Base-by-base conservation (phyloP, 768 basidiomycete genomes). In the Mycena floridula region DNA sequence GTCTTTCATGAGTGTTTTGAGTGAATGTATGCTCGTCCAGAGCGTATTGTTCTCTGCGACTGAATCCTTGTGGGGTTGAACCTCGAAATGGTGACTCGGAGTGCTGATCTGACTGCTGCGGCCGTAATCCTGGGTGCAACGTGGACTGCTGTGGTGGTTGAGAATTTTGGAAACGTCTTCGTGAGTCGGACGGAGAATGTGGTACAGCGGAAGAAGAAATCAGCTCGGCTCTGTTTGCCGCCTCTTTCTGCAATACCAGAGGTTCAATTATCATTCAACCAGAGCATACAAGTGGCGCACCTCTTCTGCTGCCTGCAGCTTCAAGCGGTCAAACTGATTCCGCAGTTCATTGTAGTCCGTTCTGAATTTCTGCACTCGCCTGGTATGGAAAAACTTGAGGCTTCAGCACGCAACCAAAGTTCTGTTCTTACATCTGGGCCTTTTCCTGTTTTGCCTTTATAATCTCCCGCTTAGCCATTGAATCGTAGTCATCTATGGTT, bases 381-480 rank as follows among this genome's bases (percentile, higher is more conserved):
- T 96, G 56, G 11, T 50, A 37, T 15, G 46, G 22, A 25, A 42
- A 42, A n/a, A n/a, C n/a, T n/a, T 9, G 27, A 46, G n/a, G 26
- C 23, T 39, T 12, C 9, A 32, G 32, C 46, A 18, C 27, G 35
- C 21, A 37, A 16, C 15, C 5, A 46, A n/a, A n/a, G n/a, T n/a
- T n/a, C 38, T 12, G 30, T 32, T 65, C 79, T 55, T 54, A 93
- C 89, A 87, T 85, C 59, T 87, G 76, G 0, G 94, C 96, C 67
- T 98, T 98, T 68, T 97, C 95, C 63, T 93, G 85, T 67, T 96
- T 98, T 37, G 89, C 82, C 54, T 89, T 91, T 42, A 98, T 93
- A 58, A 96, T 91, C 64, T 99, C 96, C 50, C 94, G 76, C 68
- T 85, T 89, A 0, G 89, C 91, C 89, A 98, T 93, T 7, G 88